Percentiles rank a stretch among this genome's conserved stretches.
These are phyloP conservation scores for Cruciata laevipes DNA, from an alignment of 257 asterid genomes.

Conservation along the genomic window DNA sequence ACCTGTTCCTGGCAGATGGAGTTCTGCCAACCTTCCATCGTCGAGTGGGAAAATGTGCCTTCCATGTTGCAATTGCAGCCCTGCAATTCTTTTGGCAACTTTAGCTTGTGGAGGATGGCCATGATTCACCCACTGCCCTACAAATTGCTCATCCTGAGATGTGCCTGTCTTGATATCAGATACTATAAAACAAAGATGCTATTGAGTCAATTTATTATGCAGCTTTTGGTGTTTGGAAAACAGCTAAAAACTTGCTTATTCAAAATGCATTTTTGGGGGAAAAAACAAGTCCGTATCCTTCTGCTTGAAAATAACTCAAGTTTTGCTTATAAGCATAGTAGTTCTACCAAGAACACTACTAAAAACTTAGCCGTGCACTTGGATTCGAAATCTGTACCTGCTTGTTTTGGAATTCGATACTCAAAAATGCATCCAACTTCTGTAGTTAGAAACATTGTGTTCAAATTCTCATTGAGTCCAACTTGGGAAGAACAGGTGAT, in stretches of 20 bases:
- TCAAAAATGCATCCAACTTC: slow-evolving; percentile 61
- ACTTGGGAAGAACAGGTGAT: slow-evolving; percentile 51
- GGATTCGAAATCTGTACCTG: slow-evolving; percentile 28
- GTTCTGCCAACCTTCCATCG: slow-evolving; percentile 84
- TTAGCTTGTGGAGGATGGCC: slow-evolving; percentile 67
- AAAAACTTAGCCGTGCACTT: too few species aligned
- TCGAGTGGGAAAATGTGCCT: slow-evolving; percentile 59
- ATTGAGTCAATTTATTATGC: neutral
- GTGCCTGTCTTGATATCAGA: slow-evolving; percentile 30
- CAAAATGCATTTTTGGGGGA: too few species aligned
- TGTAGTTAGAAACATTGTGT: slow-evolving; percentile 50
- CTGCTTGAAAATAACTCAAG: too few species aligned
- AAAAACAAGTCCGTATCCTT: too few species aligned
- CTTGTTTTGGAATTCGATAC: slow-evolving; percentile 38
- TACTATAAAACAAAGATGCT: neutral
- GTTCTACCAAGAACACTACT: neutral
- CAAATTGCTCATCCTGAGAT: slow-evolving; percentile 29
- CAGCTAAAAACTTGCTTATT: too few species aligned
- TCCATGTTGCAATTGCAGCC: slow-evolving; percentile 58
- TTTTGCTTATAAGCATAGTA: too few species aligned
- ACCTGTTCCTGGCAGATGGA: slow-evolving; percentile 60
- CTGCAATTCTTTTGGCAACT: slow-evolving; percentile 51
- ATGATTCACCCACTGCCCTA: slow-evolving; percentile 60
- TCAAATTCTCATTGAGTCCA: slow-evolving; percentile 25
- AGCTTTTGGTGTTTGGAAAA: too few species aligned